phyloP scores from a whole-genome alignment of 139 green algal species.

The Coelastrella sp. region DNA sequence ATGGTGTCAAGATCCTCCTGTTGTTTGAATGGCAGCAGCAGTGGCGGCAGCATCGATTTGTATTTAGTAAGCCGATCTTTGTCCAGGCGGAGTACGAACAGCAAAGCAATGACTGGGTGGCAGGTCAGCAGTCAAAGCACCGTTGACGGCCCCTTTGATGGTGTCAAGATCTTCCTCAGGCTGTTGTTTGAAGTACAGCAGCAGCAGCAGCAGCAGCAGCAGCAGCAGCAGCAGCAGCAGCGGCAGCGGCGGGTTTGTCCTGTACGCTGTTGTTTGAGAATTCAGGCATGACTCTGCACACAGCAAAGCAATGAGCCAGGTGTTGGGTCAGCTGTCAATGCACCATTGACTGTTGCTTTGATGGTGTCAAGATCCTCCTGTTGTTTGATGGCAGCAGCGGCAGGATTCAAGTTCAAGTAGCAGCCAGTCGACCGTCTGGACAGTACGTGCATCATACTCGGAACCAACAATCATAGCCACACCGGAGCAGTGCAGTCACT shows the following conservation, averaged over 20 bases:
- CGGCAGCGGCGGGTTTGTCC: too few species aligned
- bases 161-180: conserved; percentile 1
- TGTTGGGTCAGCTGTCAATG: conserved; percentile 1
- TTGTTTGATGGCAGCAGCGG: neutral
- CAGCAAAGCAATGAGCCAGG: neutral
- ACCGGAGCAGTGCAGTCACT: too few species aligned
- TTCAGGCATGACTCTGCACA: too few species aligned
- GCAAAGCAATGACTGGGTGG: neutral
- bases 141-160: conserved; percentile 18
- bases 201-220: neutral
- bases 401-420: too few species aligned
- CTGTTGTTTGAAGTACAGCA: neutral
- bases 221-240: too few species aligned
- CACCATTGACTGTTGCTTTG: conserved; percentile 17
- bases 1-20: conserved; percentile 31
- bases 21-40: neutral
- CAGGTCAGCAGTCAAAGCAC: conserved; percentile 17
- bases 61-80: too few species aligned
- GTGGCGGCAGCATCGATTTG: neutral
- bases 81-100: too few species aligned
- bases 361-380: conserved; percentile 31
- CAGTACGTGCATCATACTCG: too few species aligned
- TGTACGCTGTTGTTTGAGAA: too few species aligned
- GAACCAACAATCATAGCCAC: too few species aligned
- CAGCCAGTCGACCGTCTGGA: too few species aligned